Base-by-base conservation (phyloP, 768 basidiomycete genomes). In the Trametes elegans region DNA sequence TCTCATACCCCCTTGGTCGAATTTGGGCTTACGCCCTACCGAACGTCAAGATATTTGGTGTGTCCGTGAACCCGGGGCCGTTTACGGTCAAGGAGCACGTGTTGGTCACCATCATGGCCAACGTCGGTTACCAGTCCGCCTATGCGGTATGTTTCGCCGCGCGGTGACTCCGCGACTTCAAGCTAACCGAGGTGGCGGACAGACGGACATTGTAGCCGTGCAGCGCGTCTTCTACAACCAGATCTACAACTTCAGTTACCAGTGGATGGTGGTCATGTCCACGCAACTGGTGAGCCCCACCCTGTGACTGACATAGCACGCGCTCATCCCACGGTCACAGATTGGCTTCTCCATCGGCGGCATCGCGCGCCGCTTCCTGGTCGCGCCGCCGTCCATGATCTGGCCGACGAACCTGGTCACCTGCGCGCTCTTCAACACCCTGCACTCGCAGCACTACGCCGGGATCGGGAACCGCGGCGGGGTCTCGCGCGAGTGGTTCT, bases 11-110 rank as follows among this genome's bases (percentile, higher is more conserved):
- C 8, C 53, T 85, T 36, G 84, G 85, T 26, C 77, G 80, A 32
- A 65, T 76, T 3, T 85, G 83, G 80, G 85, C 83, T 5, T 69
- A 71, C 23, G 57, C 78, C 18, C 27, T 85, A 7, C 84, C 84
- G 5, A 73, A 77, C 52, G 67, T 78, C 64, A 77, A 70, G 39
- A 67, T 85, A 13, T 76, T 84, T 40, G 83, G 83, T 4, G 28
- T 76, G 4, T 64, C 73, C 3, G 60, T 87, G 28, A 87, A 87
- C 60, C 84, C 84, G 13, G 88, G 88, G 23, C 84, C 80, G 1
- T 90, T 88, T 73, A 78, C 79, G 0, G 81, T 89, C 64, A 90
- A 90, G 69, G 88, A 89, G 66, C 84, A 85, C 68, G 83, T 84
- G 24, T 58, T 79, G 42, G 73, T 77, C 50, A 71, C 63, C 16